Evolutionary conservation across 2,329 filamentous ascomycete species (phyloP), one percentile per base, ranked within the genome.

Genomic region (Penicillium sp.): DNA sequence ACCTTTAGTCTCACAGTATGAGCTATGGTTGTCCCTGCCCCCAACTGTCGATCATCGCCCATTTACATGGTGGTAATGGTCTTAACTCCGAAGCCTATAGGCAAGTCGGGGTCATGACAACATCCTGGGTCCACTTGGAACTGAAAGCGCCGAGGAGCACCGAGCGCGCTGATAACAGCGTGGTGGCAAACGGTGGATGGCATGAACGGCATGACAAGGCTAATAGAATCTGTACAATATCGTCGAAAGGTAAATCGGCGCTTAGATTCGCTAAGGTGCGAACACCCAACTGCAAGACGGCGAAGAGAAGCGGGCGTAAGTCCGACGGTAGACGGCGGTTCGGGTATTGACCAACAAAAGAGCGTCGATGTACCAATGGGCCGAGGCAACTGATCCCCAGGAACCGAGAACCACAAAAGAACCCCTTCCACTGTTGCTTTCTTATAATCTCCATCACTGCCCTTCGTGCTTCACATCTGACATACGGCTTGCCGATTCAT

Each of bases 311-410:
- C 35, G 18, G 35, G 10, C 18, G 20, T 13, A 20, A 11, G 16
- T 38, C 35, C 35, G 35, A 16, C 18, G 44, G 45, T 50, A 43
- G 48, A 48, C 30, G 35, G n/a, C 18, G 4, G 14, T 48, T 55
- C 55, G 59, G 55, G 51, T 56, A 57, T 57, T 39, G 45, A 38
- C 38, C 27, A 42, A 24, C 31, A 18, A 27, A 42, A 13, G 35
- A 7, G 5, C 8, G 6, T 35, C 31, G 18, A 38, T 42, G n/a
- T 20, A 47, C 20, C 20, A 39, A 50, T 38, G 50, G 40, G 39
- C 60, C 60, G 60, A 62, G 60, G 60, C 56, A 54, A 52, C 20
- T 54, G 55, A 48, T n/a, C 22, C 28, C 35, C 24, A 39, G 51
- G 49, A 47, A 57, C 56, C 54, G 56, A 57, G 24, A 36, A 53